Conservation (phyloP, 179 eudicot genomes). For the Vitellaria paradoxa region DNA sequence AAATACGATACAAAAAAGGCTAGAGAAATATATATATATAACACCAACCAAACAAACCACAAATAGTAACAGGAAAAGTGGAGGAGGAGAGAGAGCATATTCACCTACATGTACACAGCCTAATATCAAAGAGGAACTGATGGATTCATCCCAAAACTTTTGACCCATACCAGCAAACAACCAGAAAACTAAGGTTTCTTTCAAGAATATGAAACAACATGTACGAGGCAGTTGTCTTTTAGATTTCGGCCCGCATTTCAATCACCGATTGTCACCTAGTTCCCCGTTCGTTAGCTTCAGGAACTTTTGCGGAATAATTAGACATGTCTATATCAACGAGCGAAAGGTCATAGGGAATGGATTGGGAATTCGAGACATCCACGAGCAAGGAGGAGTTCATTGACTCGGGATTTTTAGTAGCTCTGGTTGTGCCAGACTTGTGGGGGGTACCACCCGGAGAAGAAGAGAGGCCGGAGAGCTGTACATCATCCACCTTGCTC, state of each 20-base stretch:
- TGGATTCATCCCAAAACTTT: background rate
- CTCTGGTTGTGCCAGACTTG: slow-evolving; percentile 23
- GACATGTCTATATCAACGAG: slow-evolving; percentile 83
- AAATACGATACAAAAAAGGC: background rate
- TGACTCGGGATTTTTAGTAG: slow-evolving; percentile 42
- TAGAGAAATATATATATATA: too few species aligned
- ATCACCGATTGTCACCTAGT: slow-evolving; percentile 39
- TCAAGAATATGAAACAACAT: background rate
- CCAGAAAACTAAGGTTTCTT: background rate
- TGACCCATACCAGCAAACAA: background rate
- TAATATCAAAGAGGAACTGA: background rate
- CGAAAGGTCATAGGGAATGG: slow-evolving; percentile 66
- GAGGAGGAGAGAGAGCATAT: background rate
- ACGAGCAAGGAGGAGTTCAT: slow-evolving; percentile 63
- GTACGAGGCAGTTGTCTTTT: background rate
- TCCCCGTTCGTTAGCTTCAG: slow-evolving; percentile 46
- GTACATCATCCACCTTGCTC: slow-evolving; percentile 69
- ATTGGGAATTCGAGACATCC: slow-evolving; percentile 53
- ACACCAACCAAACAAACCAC: background rate
- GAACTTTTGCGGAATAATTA: slow-evolving; percentile 49
- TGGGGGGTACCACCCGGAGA: slow-evolving; percentile 47
- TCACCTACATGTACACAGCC: slow-evolving; percentile 15
- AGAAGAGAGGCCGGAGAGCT: slow-evolving; percentile 65
- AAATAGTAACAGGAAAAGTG: background rate
- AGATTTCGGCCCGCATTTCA: background rate